These are phyloP conservation scores for Amyloporia xantha DNA, from an alignment of 768 basidiomycete genomes.

Conservation along the genomic window DNA sequence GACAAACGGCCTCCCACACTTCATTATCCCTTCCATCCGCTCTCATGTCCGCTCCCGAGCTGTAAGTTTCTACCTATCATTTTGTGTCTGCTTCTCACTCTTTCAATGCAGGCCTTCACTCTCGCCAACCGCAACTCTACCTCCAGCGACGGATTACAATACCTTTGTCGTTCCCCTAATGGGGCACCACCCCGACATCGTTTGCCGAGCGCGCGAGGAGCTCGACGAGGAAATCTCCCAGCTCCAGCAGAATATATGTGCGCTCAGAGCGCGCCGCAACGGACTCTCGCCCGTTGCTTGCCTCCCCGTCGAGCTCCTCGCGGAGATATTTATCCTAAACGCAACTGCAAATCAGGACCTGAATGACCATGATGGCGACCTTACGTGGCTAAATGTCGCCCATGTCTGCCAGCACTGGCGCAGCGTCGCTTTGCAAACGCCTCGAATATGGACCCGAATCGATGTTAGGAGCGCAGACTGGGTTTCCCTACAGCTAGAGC, in stretches of 20 bases:
- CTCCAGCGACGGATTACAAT: too few relatives aligned
- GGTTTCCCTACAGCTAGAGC: background rate
- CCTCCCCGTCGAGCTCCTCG: conserved; percentile 7
- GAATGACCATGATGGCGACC: background rate
- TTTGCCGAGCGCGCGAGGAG: background rate
- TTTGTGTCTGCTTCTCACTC: too few relatives aligned
- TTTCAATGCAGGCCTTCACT: too few relatives aligned
- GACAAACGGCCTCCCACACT: too few relatives aligned
- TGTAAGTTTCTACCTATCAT: too few relatives aligned
- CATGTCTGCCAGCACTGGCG: conserved; percentile 9
- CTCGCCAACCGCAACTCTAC: too few relatives aligned
- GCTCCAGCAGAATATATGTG: background rate
- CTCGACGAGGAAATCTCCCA: conserved; percentile 6
- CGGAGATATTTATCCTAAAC: conserved; percentile 6
- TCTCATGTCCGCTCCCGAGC: too few relatives aligned
- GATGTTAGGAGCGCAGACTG: background rate
- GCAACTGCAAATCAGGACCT: background rate
- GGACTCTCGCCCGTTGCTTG: conserved; percentile 1
- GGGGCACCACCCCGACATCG: too few relatives aligned
- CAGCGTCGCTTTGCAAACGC: conserved; percentile 1
- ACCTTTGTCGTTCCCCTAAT: too few relatives aligned
- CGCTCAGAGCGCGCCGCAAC: conserved; percentile 4
- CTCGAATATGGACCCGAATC: conserved; percentile 4
- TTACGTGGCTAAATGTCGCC: background rate
- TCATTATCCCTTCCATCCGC: too few relatives aligned